Conservation (phyloP, 31 red algal genomes). For the Asparagopsis taxiformis region DNA sequence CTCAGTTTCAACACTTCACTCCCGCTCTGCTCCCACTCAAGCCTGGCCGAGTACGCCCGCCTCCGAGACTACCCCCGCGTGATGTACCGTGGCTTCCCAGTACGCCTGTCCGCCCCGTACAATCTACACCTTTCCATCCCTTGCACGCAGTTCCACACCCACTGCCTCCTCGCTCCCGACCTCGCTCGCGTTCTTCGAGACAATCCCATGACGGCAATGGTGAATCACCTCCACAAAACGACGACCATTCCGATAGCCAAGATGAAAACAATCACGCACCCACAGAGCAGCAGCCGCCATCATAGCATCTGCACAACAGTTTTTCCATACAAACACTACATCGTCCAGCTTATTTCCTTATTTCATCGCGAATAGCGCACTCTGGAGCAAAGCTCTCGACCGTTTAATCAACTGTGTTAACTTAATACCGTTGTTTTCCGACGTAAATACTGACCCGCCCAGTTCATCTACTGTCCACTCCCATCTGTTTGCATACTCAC, state of each 20-base stretch:
- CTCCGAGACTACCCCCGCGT: not conserved
- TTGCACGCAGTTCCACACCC: not conserved
- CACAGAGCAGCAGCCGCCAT: too few species aligned
- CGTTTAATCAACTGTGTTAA: conserved; percentile 1
- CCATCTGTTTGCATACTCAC: not conserved
- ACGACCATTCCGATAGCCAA: too few species aligned
- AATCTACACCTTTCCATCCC: not conserved
- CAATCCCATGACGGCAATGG: too few species aligned
- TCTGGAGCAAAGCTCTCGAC: too few species aligned
- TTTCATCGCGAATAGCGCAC: too few species aligned
- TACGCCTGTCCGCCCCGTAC: not conserved
- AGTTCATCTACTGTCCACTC: not conserved
- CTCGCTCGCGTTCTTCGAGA: too few species aligned
- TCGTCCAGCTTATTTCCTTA: too few species aligned
- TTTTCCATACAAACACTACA: too few species aligned
- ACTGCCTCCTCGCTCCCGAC: not conserved
- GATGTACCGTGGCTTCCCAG: conserved; percentile 3
- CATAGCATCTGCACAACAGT: too few species aligned
- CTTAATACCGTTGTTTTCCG: conserved; percentile 8
- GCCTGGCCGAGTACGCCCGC: not conserved
- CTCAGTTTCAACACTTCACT: not conserved
- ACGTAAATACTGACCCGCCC: not conserved
- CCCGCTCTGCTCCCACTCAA: not conserved
- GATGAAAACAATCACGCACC: too few species aligned
- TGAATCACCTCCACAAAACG: too few species aligned